Evolutionary conservation across 2,329 filamentous ascomycete genomes (phyloP), one percentile per base, ranked within the genome.

Genomic region (Cadophora malorum): DNA sequence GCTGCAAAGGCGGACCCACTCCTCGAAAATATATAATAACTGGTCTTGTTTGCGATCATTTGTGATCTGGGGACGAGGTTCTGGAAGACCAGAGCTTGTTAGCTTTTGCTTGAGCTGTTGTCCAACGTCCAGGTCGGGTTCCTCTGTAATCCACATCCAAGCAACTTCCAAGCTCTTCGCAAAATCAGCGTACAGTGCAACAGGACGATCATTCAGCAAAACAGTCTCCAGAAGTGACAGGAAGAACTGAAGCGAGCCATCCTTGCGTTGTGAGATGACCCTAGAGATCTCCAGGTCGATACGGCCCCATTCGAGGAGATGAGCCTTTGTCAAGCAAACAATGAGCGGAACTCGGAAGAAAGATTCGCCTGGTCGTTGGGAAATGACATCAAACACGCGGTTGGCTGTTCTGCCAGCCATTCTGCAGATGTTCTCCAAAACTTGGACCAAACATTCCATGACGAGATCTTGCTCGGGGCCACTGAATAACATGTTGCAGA

Each of bases 11-110:
- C 91, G 89, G 33, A 95, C 87, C 96, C 96, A 99, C 81, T 99
- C 96, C 53, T 95, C 94, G 76, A 99, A 97, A 23, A 97, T 86
- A 77, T 99, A 98, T 74, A 96, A 93, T 80, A 97, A 88, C 78
- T 97, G 93, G 70, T 97, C 93, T 70, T 90, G 88, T 73, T 90
- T 90, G 61, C 88, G 85, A 66, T 90, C 87, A 25, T 85, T 87
- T 35, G 83, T 80, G 63, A 84, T 79, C 65, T 84, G 79, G 71
- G 84, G 69, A 77, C 70, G 8, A 81, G 86, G 80, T 82, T 93
- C 78, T 5, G 82, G 82, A 50, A 86, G 81, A 16, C 84, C 83
- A 63, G 83, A 83, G 71, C 87, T 83, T 45, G 79, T 85, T 62
- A 91, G 78, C 72, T 87, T 90, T 68, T 83, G 82, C 77, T 94